Percentiles rank a stretch among this genome's conserved stretches.
These are phyloP conservation scores for Naganishia sp. DNA, from an alignment of 1,284 basidiomycete species.

Conservation along the genomic window DNA sequence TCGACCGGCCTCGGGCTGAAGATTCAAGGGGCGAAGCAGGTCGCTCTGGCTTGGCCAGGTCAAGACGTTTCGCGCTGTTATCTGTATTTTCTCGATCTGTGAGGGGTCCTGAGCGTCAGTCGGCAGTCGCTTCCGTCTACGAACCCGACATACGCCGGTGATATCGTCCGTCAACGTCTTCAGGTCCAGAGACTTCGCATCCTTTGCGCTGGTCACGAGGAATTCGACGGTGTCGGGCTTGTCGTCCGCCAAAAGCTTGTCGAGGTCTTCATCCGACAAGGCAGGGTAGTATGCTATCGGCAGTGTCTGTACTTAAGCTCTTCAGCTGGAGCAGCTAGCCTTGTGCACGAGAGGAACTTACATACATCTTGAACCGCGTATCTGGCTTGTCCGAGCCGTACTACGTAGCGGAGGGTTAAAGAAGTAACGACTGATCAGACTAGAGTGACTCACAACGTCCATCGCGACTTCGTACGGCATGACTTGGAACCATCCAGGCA, in stretches of 20 bases:
- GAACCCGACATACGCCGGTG: conserved; percentile 41
- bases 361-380: conserved; percentile 80
- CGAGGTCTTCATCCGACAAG: conserved; percentile 48
- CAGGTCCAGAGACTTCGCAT: conserved; percentile 43
- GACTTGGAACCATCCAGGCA: conserved; percentile 68
- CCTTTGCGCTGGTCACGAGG: conserved; percentile 48
- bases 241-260: conserved; percentile 51
- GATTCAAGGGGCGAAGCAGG: conserved; percentile 43
- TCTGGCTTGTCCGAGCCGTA: conserved; percentile 97
- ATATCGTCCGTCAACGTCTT: conserved; percentile 41
- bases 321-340: no score
- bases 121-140: not conserved
- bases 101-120: not conserved
- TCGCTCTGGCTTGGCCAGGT: conserved; percentile 48
- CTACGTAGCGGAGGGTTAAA: conserved; percentile 50
- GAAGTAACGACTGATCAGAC: not conserved
- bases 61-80: conserved; percentile 46
- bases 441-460: conserved; percentile 63
- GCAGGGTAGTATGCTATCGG: conserved; percentile 54
- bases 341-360: conserved; percentile 47
- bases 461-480: conserved; percentile 86
- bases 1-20: conserved; percentile 42
- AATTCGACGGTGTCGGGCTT: conserved; percentile 50
- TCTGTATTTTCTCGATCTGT: conserved; percentile 48
- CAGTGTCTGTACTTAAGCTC: conserved; percentile 40